Percentiles rank a stretch among this genome's conserved stretches.
phyloP scores from a whole-genome alignment of 495 filamentous ascomycete genomes.

The Staphylotrichum tortipilum region DNA sequence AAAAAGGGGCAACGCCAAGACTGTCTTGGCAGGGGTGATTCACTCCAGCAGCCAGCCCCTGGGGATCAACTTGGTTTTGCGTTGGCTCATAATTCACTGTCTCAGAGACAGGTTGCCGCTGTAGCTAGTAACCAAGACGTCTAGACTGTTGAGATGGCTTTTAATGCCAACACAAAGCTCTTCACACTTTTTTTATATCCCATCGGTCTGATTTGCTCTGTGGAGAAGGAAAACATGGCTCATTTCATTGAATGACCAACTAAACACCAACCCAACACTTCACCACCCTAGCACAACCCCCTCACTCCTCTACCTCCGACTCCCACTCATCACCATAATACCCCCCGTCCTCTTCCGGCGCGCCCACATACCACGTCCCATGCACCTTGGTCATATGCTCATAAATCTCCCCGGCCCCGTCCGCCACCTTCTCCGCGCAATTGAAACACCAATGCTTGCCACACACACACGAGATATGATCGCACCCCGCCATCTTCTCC shows the following conservation, averaged over 20 bases:
- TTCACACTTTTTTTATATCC: too few relatives aligned
- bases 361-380: not conserved
- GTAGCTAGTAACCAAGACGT: too few relatives aligned
- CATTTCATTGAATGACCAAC: too few relatives aligned
- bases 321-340: too few relatives aligned
- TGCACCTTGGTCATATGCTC: conserved; percentile 7
- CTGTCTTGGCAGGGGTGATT: not conserved
- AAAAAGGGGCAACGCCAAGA: not conserved
- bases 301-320: not conserved
- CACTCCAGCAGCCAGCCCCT: not conserved
- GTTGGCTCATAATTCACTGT: not conserved
- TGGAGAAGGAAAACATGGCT: too few relatives aligned
- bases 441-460: conserved; percentile 12
- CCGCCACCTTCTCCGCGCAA: not conserved
- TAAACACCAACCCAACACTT: too few relatives aligned
- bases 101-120: not conserved
- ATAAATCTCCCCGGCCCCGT: conserved; percentile 1
- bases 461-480: conserved; percentile 12
- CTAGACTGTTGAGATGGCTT: too few relatives aligned
- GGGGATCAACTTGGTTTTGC: not conserved
- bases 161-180: too few relatives aligned
- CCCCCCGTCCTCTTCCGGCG: not conserved
- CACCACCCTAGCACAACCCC: too few relatives aligned
- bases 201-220: too few relatives aligned
- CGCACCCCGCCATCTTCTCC: conserved; percentile 9